A percentile compares a stretch with the other conserved stretches of the same genome.
Conservation (phyloP, 805 yeast species). For the Candida pini region DNA sequence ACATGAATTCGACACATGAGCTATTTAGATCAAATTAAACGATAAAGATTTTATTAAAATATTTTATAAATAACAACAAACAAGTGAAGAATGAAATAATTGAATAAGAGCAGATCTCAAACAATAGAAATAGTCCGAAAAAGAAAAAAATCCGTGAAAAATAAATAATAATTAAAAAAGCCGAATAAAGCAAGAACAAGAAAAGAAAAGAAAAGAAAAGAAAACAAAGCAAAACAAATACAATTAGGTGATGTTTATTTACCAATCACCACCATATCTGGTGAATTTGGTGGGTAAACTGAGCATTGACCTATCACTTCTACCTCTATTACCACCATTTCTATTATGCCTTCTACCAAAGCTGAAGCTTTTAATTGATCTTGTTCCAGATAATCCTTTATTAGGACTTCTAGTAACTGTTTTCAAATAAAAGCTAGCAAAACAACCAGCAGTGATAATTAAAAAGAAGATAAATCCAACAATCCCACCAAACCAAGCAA, state of each 20-base stretch:
- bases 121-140: too few relatives aligned
- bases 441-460: conserved; percentile 16
- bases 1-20: too few relatives aligned
- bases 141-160: not conserved
- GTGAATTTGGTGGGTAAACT: conserved; percentile 29
- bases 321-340: conserved; percentile 8
- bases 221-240: not conserved
- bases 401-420: conserved; percentile 14
- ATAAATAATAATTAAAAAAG: not conserved
- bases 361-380: conserved; percentile 25
- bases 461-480: conserved; percentile 25
- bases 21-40: too few relatives aligned
- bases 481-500: conserved; percentile 50
- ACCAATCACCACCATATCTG: conserved; percentile 29
- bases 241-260: not conserved
- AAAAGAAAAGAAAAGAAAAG: not conserved
- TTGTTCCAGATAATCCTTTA: conserved; percentile 6
- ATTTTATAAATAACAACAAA: too few relatives aligned
- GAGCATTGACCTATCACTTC: conserved; percentile 23
- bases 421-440: conserved; percentile 23
- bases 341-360: conserved; percentile 22
- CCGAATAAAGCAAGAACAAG: not conserved
- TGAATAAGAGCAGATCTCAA: too few relatives aligned
- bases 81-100: too few relatives aligned
- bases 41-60: too few relatives aligned